These are phyloP conservation scores for Cryptococcus floricola DNA, from an alignment of 1,284 basidiomycete species.

Conservation along the genomic window DNA sequence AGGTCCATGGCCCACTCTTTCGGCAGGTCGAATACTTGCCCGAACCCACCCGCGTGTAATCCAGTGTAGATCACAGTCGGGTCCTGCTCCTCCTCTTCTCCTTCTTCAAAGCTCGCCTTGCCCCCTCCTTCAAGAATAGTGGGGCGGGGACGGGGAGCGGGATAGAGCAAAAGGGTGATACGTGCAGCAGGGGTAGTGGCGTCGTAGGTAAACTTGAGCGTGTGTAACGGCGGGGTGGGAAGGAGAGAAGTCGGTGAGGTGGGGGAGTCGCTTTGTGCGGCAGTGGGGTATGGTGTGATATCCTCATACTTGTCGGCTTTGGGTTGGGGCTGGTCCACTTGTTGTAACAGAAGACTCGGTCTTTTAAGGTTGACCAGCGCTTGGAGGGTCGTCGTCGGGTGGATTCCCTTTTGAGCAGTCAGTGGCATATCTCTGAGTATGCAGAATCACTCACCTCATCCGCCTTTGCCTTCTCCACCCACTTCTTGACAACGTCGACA, in stretches of 20 bases:
- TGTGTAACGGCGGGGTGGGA: constrained; percentile 54
- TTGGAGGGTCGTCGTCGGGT: constrained; percentile 83
- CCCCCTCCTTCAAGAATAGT: constrained; percentile 6
- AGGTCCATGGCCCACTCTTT: constrained; percentile 55
- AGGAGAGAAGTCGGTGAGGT: neutral
- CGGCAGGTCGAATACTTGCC: constrained; percentile 64
- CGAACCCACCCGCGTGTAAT: constrained; percentile 76
- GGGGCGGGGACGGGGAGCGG: constrained; percentile 60
- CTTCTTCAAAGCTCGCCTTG: constrained; percentile 18
- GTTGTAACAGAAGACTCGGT: constrained; percentile 71
- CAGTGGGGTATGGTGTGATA: constrained; percentile 32
- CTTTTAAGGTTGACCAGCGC: constrained; percentile 87
- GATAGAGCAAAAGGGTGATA: constrained; percentile 67
- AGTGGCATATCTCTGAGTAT: neutral
- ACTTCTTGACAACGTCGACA: constrained; percentile 68
- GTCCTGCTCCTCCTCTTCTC: constrained; percentile 21
- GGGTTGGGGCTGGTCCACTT: constrained; percentile 45
- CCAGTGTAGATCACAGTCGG: constrained; percentile 65
- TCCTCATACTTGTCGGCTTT: constrained; percentile 32
- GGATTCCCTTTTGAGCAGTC: constrained; percentile 56
- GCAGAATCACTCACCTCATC: constrained; percentile 57
- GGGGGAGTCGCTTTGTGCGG: constrained; percentile 47
- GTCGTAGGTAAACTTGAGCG: constrained; percentile 82
- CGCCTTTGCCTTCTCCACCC: constrained; percentile 73
- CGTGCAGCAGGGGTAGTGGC: constrained; percentile 76